phyloP scores from a whole-genome alignment of 2,329 filamentous ascomycete species.

The Pyrenochaeta sp. region DNA sequence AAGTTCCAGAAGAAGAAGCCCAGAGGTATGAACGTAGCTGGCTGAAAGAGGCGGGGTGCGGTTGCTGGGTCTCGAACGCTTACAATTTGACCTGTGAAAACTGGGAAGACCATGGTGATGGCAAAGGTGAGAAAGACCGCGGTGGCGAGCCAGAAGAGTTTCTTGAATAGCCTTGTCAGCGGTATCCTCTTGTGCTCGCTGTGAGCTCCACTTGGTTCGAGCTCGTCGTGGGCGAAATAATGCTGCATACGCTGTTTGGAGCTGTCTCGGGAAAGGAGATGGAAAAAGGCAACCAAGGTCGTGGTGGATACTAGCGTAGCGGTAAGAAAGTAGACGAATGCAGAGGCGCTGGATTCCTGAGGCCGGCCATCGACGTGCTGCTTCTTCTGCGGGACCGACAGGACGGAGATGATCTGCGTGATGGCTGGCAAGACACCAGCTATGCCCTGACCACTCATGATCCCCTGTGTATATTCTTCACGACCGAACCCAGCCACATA shows the following conservation, averaged over 20 bases:
- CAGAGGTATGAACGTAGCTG: constrained; percentile 84
- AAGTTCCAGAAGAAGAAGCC: constrained; percentile 94
- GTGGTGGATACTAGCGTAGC: constrained; percentile 78
- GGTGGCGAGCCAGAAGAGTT: constrained; percentile 80
- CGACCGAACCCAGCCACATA: constrained; percentile 87
- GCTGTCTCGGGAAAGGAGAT: constrained; percentile 68
- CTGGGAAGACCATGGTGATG: constrained; percentile 92
- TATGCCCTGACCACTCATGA: constrained; percentile 94
- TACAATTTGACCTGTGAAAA: constrained; percentile 73
- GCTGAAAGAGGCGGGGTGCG: constrained; percentile 69
- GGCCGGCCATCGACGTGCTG: constrained; percentile 47
- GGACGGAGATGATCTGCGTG: constrained; percentile 84
- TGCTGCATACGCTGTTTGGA: constrained; percentile 36
- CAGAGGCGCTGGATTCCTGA: constrained; percentile 68
- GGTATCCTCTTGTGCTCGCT: constrained; percentile 59
- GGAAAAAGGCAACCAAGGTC: constrained; percentile 77
- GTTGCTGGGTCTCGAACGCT: constrained; percentile 52
- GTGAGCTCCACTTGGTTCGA: constrained; percentile 26
- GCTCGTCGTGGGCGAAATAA: constrained; percentile 28
- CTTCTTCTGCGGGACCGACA: constrained; percentile 64
- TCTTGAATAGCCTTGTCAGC: constrained; percentile 73
- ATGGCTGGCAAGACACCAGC: constrained; percentile 89
- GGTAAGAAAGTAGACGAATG: constrained; percentile 90
- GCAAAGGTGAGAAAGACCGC: constrained; percentile 82
- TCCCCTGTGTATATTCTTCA: constrained; percentile 90